Base-by-base conservation (phyloP, 176 grass and related monocot genomes). In the Eleusine indica region DNA sequence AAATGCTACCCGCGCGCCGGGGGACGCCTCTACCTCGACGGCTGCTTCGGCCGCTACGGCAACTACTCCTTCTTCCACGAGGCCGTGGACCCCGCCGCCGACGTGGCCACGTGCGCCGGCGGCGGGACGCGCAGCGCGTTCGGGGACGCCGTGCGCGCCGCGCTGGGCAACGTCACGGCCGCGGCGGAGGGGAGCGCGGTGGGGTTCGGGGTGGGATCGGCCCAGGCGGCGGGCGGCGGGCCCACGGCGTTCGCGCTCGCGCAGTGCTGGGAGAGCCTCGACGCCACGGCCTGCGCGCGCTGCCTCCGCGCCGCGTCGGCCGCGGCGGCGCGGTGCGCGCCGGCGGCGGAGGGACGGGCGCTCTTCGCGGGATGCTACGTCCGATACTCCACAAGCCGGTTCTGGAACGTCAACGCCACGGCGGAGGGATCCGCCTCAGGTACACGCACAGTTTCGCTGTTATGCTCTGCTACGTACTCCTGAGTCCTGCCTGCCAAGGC, bases 1-100 rank as follows among this genome's bases (percentile, higher is more conserved):
- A 91, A 90, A 74, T 97, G 94, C 83, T 97, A 97, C 77, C 91
- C 91, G 61, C 77, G 88, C 25, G 86, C 72, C 44, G 87, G 91
- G 0, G 91, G 94, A 1, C n/a, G 74, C 6, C 68, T 97, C 64
- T 97, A 88, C 82, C 91, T 97, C 54, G 89, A 94, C 65, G 91
- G 94, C 4, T 97, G 94, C 77, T 97, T 90, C 73, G 91, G 94
- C 0, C 79, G 94, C 17, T 97, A 97, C 74, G 87, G 0, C 75
- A 97, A 94, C 83, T 88, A 94, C 89, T 93, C 94, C 25, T 97
- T 97, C 84, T 94, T 90, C 63, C 17, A 53, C 7, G 86, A 97
- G 71, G 46, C 58, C 18, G 11, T 86, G 9, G 91, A 75, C 8
- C 67, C 91, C 42, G 63, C 32, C 17, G 52, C 3, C 0, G 78